Evolutionary conservation across 2,329 filamentous ascomycete species (phyloP).

Genomic region (Beauveria caledonica): DNA sequence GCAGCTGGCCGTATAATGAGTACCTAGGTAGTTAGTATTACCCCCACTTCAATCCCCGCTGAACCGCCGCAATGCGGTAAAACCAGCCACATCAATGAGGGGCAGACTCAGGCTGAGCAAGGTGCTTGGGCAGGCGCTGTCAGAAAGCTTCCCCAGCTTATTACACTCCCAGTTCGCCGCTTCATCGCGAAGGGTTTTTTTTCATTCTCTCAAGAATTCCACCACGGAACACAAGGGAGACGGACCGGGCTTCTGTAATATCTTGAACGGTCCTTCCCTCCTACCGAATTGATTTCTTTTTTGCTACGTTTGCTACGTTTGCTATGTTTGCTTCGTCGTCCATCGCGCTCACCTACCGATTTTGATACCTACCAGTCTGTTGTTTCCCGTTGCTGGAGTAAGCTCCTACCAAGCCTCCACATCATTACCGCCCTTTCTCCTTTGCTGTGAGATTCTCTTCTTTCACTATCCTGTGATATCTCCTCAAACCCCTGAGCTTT

Average conservation of each 20-base stretch:
- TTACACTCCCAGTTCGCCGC: neutral
- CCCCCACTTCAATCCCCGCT: neutral
- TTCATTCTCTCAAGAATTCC: neutral
- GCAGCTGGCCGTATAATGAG: neutral
- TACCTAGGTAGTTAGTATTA: no score
- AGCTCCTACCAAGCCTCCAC: neutral
- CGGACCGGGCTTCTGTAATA: neutral
- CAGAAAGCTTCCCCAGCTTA: neutral
- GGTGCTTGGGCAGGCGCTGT: neutral
- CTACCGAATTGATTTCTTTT: neutral
- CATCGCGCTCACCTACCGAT: neutral
- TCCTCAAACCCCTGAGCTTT: neutral
- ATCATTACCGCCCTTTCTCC: neutral
- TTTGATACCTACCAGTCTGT: neutral
- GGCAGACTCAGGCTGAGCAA: slow-evolving; percentile 4
- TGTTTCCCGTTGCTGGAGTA: no score
- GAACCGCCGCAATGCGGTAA: neutral
- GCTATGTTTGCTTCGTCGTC: neutral
- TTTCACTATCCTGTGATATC: neutral
- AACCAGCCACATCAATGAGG: slow-evolving; percentile 3
- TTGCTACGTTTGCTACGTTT: neutral
- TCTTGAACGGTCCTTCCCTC: neutral
- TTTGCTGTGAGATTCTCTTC: neutral
- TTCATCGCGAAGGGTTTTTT: neutral
- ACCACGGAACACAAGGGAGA: neutral